Conservation (phyloP, 2,329 filamentous ascomycete genomes). For the Trichoderma sp. region DNA sequence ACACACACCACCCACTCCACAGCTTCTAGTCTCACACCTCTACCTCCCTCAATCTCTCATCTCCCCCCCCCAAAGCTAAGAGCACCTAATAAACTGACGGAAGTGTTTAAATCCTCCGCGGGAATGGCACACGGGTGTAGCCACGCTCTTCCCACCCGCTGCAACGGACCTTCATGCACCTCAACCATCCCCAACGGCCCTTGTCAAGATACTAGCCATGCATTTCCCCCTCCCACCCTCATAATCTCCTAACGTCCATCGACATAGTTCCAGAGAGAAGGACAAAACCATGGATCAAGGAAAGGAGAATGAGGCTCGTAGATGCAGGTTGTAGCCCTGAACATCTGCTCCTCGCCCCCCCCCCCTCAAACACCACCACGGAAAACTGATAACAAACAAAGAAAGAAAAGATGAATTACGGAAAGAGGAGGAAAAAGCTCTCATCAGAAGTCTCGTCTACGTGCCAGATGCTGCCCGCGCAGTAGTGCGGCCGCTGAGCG, state of each 20-base stretch:
- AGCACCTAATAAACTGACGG: neutral
- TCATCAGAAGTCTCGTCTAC: neutral
- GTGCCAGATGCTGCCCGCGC: neutral
- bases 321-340: no score
- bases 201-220: neutral
- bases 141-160: constrained; percentile 1
- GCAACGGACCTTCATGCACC: neutral
- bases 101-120: constrained; percentile 11
- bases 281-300: no score
- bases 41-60: no score
- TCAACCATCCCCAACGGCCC: neutral
- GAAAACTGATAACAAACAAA: no score
- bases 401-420: neutral
- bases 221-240: neutral
- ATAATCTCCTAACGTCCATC: no score
- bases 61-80: neutral
- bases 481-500: constrained; percentile 21
- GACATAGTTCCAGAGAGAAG: no score
- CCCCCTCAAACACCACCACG: no score
- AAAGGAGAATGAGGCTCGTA: no score
- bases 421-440: neutral
- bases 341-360: no score
- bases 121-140: constrained; percentile 26
- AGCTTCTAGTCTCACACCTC: no score
- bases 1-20: no score